Conservation (phyloP, 169 alveolate species). For the Toxoplasma gondii region DNA sequence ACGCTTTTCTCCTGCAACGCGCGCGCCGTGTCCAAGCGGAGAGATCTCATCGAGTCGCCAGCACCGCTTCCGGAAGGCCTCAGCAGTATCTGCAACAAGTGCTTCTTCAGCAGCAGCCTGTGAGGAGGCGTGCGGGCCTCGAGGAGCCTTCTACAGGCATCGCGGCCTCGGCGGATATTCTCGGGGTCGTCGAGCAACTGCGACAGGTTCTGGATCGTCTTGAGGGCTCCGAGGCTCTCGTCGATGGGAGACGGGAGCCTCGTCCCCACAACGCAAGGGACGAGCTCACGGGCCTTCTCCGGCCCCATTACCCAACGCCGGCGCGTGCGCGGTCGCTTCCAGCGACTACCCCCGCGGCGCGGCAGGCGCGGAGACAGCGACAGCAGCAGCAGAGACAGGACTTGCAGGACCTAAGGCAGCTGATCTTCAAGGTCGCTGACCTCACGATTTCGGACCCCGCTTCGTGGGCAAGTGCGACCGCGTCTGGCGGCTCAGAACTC, state of each 20-base stretch:
- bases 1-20: constrained; percentile 25
- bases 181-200: neutral
- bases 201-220: constrained; percentile 12
- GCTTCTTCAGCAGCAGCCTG: neutral
- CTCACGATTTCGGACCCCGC: constrained; percentile 33
- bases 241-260: neutral
- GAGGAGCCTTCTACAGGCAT: neutral
- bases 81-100: neutral
- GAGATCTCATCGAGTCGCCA: neutral
- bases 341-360: neutral
- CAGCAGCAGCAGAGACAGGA: constrained; percentile 11
- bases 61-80: neutral
- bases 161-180: neutral
- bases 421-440: neutral
- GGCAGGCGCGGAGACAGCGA: neutral
- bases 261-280: neutral
- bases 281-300: neutral
- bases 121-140: neutral
- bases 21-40: neutral
- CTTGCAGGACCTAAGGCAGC: constrained; percentile 6
- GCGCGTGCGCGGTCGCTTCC: neutral
- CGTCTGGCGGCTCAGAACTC: too few relatives aligned
- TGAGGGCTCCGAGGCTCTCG: neutral
- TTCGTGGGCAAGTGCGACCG: neutral
- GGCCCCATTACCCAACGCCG: neutral